Evolutionary conservation across 1,284 basidiomycete species (phyloP).

Genomic region (Psilocybe mexicana): DNA sequence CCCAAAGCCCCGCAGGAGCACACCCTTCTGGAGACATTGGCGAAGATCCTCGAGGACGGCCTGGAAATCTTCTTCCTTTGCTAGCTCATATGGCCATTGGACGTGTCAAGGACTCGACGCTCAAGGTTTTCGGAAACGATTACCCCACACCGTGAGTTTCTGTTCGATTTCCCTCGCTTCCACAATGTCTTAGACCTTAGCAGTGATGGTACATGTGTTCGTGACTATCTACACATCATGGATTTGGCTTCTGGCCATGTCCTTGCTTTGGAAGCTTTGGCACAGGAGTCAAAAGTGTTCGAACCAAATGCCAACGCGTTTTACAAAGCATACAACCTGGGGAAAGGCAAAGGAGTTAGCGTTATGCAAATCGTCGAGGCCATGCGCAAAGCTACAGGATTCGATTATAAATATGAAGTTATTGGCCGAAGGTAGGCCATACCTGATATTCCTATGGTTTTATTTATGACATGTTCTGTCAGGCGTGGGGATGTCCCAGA

Average conservation of each 20-base stretch:
- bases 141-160: conserved; percentile 86
- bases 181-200: not conserved
- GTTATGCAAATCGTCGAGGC: conserved; percentile 95
- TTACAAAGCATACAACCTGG: conserved; percentile 96
- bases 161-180: not conserved
- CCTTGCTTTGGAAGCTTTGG: conserved; percentile 86
- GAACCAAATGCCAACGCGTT: conserved; percentile 52
- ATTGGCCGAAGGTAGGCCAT: conserved; percentile 79
- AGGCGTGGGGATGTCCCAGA: conserved; percentile 96
- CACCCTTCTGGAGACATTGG: conserved; percentile 96
- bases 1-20: conserved; percentile 85
- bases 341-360: conserved; percentile 90
- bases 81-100: conserved; percentile 96
- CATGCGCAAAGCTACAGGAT: conserved; percentile 91
- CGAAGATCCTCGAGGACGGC: conserved; percentile 94
- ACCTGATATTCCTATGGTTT: conserved; percentile 1
- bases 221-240: conserved; percentile 97
- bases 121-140: conserved; percentile 97
- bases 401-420: conserved; percentile 87
- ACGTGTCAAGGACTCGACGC: conserved; percentile 74
- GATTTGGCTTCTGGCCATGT: conserved; percentile 95
- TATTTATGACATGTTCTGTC: conserved; percentile 16
- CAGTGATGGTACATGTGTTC: conserved; percentile 94
- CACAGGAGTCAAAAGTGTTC: conserved; percentile 61
- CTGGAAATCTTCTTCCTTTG: conserved; percentile 93